Evolutionary conservation across 2,329 filamentous ascomycete species (phyloP).

Genomic region (Fusarium transvaalense): DNA sequence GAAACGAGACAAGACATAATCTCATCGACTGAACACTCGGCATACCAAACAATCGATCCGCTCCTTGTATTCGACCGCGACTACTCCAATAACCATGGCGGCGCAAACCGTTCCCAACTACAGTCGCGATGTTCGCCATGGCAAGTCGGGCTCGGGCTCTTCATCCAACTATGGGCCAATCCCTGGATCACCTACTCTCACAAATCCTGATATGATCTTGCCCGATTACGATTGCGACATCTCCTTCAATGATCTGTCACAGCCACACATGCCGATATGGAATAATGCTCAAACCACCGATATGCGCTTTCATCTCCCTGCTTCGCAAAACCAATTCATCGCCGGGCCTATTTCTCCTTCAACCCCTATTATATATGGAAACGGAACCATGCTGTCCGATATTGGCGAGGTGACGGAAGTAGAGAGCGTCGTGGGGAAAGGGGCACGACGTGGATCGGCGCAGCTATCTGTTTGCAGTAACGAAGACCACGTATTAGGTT

Average conservation of each 20-base stretch:
- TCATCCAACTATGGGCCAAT: constrained; percentile 59
- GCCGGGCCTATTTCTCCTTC: constrained; percentile 63
- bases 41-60: background rate
- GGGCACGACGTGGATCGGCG: constrained; percentile 56
- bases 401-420: constrained; percentile 70
- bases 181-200: constrained; percentile 85
- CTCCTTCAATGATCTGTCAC: constrained; percentile 64
- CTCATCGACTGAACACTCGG: constrained; percentile 4
- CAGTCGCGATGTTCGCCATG: constrained; percentile 49
- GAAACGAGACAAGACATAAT: constrained; percentile 19
- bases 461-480: constrained; percentile 52
- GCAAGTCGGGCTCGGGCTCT: constrained; percentile 43
- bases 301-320: constrained; percentile 59
- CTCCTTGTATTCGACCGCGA: constrained; percentile 3
- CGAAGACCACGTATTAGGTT: constrained; percentile 54
- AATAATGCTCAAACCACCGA: constrained; percentile 58
- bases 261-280: constrained; percentile 66
- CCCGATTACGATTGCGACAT: constrained; percentile 76
- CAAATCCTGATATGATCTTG: constrained; percentile 94
- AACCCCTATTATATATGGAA: constrained; percentile 76
- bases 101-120: constrained; percentile 47
- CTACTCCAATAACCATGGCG: constrained; percentile 47
- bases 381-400: constrained; percentile 76
- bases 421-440: constrained; percentile 62
- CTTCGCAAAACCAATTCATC: constrained; percentile 54